Percentiles rank a stretch among this genome's conserved stretches.
Evolutionary conservation across 306 rosid species (phyloP).

Genomic region (Crataegus laevigata): DNA sequence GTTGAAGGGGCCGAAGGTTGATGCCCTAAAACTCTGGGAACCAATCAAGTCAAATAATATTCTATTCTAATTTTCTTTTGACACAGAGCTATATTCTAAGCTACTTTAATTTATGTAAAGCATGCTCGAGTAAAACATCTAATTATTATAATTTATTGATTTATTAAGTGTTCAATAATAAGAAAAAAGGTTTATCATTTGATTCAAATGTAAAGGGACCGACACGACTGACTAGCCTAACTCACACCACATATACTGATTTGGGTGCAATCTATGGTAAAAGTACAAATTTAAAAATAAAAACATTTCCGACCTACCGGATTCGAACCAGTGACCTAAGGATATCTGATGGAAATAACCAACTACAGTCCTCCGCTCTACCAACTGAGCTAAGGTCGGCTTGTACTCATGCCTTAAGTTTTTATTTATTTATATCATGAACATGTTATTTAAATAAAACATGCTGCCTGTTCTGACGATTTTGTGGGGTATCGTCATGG

Average conservation of each 20-base stretch:
- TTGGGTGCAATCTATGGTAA: background rate
- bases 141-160: no score
- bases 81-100: no score
- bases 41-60: background rate
- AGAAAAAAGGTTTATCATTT: no score
- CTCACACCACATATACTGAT: no score
- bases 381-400: constrained; percentile 16
- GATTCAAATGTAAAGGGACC: no score
- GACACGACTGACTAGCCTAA: background rate
- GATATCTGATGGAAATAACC: background rate
- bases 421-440: background rate
- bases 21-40: background rate
- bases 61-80: no score
- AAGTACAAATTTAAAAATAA: no score
- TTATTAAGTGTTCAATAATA: no score
- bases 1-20: background rate
- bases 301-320: constrained; percentile 6
- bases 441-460: background rate
- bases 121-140: no score
- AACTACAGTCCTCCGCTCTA: constrained; percentile 22
- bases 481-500: no score
- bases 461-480: background rate
- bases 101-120: no score
- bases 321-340: constrained; percentile 21
- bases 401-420: accelerated